Evolutionary conservation across 2,329 filamentous ascomycete genomes (phyloP), one percentile per base, ranked within the genome.

Genomic region (Cadophora malorum): DNA sequence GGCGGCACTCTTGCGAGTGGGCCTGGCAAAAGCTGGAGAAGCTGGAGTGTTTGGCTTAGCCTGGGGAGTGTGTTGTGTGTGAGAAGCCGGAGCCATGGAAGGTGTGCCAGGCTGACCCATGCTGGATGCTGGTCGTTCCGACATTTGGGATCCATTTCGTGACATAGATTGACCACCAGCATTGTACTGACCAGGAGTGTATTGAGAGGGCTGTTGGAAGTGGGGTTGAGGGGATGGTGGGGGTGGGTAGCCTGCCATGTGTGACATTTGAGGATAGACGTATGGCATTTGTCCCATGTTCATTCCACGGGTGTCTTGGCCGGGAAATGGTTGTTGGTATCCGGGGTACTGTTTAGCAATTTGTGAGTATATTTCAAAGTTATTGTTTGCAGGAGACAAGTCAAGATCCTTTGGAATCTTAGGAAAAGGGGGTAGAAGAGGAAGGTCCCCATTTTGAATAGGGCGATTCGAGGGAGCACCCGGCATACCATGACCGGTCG

Each of bases 61-160:
- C 73, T 85, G 83, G 10, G 90, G 89, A 68, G 88, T 87, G 69
- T 90, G 85, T 70, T 87, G 82, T 6, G 85, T 84, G 33, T 72
- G 72, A 56, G 71, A 67, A 21, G 74, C 63, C 3, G 76, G 71
- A 21, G 73, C 66, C 67, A 78, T 77, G 0, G 75, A 77, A 61
- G 77, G 75, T 55, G 76, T 75, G 62, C 76, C 75, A 28, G 77
- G 72, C 49, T 78, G 77, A 2, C 76, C 77, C 73, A 78, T 76
- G 69, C 76, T 79, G 0, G 77, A 78, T 70, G 87, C 87, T 45
- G 80, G 84, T 59, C 87, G 82, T 75, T 89, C 86, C n/a, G 92
- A 92, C 66, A 91, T 86, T 79, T 96, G 92, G 1, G 93, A 96
- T 1, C 91, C 88, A 69, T 88, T 94, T 74, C 94, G 90, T 1